Conservation (phyloP, 2,329 filamentous ascomycete genomes). For the Hypoxylon sp. region DNA sequence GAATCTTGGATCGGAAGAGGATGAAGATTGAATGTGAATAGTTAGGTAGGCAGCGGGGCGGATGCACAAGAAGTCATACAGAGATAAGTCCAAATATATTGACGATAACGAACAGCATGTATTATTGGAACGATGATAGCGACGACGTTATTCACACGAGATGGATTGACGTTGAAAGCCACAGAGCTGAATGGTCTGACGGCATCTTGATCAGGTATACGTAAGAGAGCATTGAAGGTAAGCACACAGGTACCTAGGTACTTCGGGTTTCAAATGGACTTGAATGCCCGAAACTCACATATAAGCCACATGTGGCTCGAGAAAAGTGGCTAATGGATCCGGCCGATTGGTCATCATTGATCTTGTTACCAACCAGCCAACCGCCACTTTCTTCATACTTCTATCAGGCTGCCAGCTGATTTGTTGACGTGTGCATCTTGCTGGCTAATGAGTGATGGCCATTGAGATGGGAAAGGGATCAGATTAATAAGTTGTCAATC, state of each 20-base stretch:
- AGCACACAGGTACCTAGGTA: background rate
- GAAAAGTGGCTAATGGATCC: background rate
- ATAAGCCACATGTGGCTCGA: conserved; percentile 32
- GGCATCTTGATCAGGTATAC: background rate
- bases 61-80: background rate
- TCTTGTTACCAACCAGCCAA: too few species aligned
- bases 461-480: conserved; percentile 13
- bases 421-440: conserved; percentile 45
- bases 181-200: background rate
- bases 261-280: background rate
- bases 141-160: background rate
- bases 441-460: conserved; percentile 35
- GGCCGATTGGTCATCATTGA: background rate
- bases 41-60: too few species aligned
- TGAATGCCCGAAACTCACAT: background rate
- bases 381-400: conserved; percentile 41
- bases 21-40: background rate
- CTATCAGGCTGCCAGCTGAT: conserved; percentile 22
- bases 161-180: background rate
- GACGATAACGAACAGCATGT: background rate
- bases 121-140: background rate
- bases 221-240: conserved; percentile 1
- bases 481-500: conserved; percentile 11
- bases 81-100: background rate
- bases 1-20: background rate